Conservation (phyloP, 2,329 filamentous ascomycete genomes). For the Cordyceps farinosa region DNA sequence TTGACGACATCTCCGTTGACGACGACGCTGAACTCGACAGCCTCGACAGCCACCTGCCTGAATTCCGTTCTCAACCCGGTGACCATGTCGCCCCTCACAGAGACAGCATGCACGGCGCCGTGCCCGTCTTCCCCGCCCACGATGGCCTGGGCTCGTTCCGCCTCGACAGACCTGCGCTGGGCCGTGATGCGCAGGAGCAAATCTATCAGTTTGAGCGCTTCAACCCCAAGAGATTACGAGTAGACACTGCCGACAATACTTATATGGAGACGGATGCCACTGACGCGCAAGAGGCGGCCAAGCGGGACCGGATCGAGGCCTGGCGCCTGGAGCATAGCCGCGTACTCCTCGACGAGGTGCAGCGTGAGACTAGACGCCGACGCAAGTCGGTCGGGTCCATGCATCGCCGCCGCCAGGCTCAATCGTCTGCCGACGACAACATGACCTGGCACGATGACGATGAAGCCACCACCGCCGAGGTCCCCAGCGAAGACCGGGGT, state of each 20-base stretch:
- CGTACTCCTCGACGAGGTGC: constrained; percentile 81
- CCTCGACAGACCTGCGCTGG: constrained; percentile 53
- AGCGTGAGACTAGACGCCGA: constrained; percentile 73
- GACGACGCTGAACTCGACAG: constrained; percentile 85
- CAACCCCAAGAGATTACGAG: constrained; percentile 65
- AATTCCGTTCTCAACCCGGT: constrained; percentile 65
- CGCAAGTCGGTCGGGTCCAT: constrained; percentile 57
- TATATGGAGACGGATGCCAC: constrained; percentile 31
- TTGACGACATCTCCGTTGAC: constrained; percentile 42
- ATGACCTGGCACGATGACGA: constrained; percentile 54
- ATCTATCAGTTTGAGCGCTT: constrained; percentile 85
- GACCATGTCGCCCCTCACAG: constrained; percentile 25
- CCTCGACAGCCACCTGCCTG: constrained; percentile 85
- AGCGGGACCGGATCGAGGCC: constrained; percentile 78
- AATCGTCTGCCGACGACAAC: constrained; percentile 34
- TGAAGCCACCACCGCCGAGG: constrained; percentile 34
- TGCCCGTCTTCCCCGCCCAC: constrained; percentile 78
- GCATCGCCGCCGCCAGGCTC: constrained; percentile 26
- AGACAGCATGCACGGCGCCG: constrained; percentile 43
- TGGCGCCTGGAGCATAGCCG: constrained; percentile 92
- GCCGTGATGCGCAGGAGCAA: constrained; percentile 68
- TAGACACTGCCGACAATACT: constrained; percentile 52
- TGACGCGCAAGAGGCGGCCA: constrained; percentile 60
- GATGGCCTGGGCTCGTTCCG: constrained; percentile 88
- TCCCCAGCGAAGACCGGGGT: constrained; percentile 56